Conservation (phyloP, 2,329 filamentous ascomycete genomes). For the Clathrospora elynae region DNA sequence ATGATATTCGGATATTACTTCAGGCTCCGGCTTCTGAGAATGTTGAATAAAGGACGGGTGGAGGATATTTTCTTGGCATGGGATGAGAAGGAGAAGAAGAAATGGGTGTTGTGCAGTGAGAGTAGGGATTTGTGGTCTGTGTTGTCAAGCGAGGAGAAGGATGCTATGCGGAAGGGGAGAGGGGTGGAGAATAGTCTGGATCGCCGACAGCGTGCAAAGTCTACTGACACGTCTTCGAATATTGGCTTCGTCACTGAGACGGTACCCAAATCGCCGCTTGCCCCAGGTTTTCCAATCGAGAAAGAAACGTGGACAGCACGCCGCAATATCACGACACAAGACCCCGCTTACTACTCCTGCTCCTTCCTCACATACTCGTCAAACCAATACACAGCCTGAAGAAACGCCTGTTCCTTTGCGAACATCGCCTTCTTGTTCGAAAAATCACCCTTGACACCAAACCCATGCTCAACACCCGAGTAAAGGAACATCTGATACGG, state of each 20-base stretch:
- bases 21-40: too few species aligned
- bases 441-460: constrained; percentile 70
- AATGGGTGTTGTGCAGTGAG: neutral
- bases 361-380: constrained; percentile 61
- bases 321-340: neutral
- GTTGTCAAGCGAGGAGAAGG: neutral
- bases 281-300: too few species aligned
- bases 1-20: too few species aligned
- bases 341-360: neutral
- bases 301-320: neutral
- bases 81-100: neutral
- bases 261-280: too few species aligned
- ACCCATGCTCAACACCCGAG: constrained; percentile 74
- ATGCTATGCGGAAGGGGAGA: neutral
- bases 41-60: constrained; percentile 1
- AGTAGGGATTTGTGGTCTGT: neutral
- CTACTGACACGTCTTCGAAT: too few species aligned
- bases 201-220: neutral
- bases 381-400: constrained; percentile 80
- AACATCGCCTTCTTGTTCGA: constrained; percentile 64
- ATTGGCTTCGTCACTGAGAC: too few species aligned
- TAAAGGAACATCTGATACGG: constrained; percentile 80
- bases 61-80: neutral
- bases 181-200: neutral
- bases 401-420: constrained; percentile 80